A percentile compares a stretch with the other conserved stretches of the same genome.
phyloP scores from a whole-genome alignment of 1,139 yeast genomes.

The Hansenula lynferdii region DNA sequence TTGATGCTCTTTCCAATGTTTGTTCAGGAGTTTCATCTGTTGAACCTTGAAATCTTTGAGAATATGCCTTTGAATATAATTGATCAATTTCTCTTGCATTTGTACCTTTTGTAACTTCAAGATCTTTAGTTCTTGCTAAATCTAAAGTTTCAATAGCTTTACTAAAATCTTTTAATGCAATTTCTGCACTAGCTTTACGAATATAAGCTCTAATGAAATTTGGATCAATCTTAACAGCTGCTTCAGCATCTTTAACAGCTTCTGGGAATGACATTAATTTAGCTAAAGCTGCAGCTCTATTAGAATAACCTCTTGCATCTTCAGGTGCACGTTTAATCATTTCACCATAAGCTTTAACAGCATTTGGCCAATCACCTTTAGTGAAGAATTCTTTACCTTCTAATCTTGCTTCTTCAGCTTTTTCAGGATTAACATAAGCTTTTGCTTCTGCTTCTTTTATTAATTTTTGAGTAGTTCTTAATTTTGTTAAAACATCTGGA shows the following conservation, averaged over 20 bases:
- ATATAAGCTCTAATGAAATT: conserved; percentile 89
- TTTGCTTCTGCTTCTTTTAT: conserved; percentile 73
- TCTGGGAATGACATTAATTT: conserved; percentile 97
- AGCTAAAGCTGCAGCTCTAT: conserved; percentile 95
- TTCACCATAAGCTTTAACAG: conserved; percentile 92
- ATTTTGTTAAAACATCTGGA: conserved; percentile 85
- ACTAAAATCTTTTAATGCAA: conserved; percentile 85
- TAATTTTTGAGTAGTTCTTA: conserved; percentile 84
- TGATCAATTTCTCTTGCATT: conserved; percentile 75
- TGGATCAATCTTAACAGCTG: conserved; percentile 86
- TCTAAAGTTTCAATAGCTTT: conserved; percentile 79
- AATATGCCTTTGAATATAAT: conserved; percentile 69
- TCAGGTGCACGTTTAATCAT: conserved; percentile 95
- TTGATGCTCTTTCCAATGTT: conserved; percentile 83
- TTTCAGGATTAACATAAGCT: conserved; percentile 80
- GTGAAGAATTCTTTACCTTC: conserved; percentile 88
- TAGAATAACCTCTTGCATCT: conserved; percentile 96
- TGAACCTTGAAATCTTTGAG: conserved; percentile 72
- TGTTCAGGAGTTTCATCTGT: conserved; percentile 95
- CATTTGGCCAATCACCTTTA: conserved; percentile 94
- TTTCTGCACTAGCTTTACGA: conserved; percentile 93
- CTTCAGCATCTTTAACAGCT: conserved; percentile 87
- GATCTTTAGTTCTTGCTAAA: conserved; percentile 71
- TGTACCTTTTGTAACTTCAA: conserved; percentile 56
- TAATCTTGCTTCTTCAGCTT: conserved; percentile 94